A percentile compares a stretch with the other conserved stretches of the same genome.
These are phyloP conservation scores for Eucalyptus tenuipes DNA, from an alignment of 345 rosid genomes.

Conservation along the genomic window DNA sequence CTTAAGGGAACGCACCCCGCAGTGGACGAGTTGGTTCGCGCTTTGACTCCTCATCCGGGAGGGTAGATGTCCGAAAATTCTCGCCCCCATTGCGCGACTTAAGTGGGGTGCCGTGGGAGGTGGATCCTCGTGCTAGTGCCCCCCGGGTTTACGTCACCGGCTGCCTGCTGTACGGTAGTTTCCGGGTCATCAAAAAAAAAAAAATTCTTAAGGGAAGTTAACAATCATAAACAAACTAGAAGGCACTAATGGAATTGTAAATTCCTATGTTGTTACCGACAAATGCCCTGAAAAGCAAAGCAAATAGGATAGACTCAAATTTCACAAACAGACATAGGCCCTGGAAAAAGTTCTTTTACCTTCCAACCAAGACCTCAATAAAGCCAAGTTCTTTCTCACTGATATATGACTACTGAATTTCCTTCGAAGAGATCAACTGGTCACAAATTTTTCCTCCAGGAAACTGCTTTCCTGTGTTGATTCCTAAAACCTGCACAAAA, in stretches of 20 bases:
- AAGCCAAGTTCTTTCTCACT: conserved; percentile 39
- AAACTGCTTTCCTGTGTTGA: conserved; percentile 14
- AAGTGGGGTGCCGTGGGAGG: too few relatives aligned
- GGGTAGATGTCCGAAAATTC: too few relatives aligned
- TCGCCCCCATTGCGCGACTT: too few relatives aligned
- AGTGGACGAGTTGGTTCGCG: too few relatives aligned
- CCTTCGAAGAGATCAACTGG: conserved; percentile 10
- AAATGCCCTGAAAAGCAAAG: not conserved
- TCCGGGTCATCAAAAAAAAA: too few relatives aligned
- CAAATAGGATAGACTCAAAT: not conserved
- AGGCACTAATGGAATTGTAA: not conserved
- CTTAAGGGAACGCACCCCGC: not conserved
- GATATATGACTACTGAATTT: conserved; percentile 2
- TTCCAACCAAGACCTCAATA: conserved; percentile 52
- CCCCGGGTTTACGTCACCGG: too few relatives aligned
- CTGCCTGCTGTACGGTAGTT: too few relatives aligned
- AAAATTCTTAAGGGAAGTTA: not conserved
- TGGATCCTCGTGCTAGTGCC: too few relatives aligned
- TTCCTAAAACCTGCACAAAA: conserved; percentile 46
- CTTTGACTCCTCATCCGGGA: too few relatives aligned
- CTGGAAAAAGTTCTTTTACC: conserved; percentile 23
- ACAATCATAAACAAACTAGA: not conserved
- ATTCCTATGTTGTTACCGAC: not conserved
- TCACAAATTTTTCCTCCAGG: conserved; percentile 6
- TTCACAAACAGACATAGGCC: not conserved